Base-by-base conservation (phyloP, 768 basidiomycete genomes). In the Psilocybe cyanescens region DNA sequence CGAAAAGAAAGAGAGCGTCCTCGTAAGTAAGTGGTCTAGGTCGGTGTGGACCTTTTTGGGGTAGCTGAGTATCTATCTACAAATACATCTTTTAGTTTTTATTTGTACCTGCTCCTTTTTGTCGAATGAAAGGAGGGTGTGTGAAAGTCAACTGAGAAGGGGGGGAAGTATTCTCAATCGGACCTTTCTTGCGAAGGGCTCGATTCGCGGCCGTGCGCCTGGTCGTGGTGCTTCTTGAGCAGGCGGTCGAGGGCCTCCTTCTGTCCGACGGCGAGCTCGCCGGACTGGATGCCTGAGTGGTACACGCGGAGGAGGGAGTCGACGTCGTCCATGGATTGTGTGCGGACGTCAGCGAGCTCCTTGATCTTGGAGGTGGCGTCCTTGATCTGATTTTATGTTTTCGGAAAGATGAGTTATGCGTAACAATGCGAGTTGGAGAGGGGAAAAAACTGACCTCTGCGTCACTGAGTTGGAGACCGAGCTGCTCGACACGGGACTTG, bases 291-390 rank as follows among this genome's bases (percentile, higher is more conserved):
- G 35, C 91, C 95, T 56, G 91, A 91, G 82, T 98, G 95, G 78
- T 97, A 98, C 44, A 99, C 85, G 72, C 97, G 93, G 48, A 99
- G 85, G 39, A 99, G 88, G 33, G 94, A 92, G 77, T 99, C 97
- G 62, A 99, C 97, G 72, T 99, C 97, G 71, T 99, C 96, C 95
- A 99, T 99, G 11, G 92, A 94, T 75, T 99, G 97, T 8, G 97
- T 98, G 64, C 94, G 90, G 57, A 99, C 94, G 70, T 99, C 97
- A 8, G 97, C 97, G 57, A 99, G 89, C 76, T 97, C 95, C 87
- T 99, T 99, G 84, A 99, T 98, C 86, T 97, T 98, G 77, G 91
- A 89, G 3, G 97, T 99, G 30, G 94, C 97, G 66, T 99, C 97
- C 88, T 99, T 99, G 84, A 99, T 83, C 88, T 24, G 24, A 24